Conservation (phyloP, 805 yeast species). For the Saturnispora zaruensis region DNA sequence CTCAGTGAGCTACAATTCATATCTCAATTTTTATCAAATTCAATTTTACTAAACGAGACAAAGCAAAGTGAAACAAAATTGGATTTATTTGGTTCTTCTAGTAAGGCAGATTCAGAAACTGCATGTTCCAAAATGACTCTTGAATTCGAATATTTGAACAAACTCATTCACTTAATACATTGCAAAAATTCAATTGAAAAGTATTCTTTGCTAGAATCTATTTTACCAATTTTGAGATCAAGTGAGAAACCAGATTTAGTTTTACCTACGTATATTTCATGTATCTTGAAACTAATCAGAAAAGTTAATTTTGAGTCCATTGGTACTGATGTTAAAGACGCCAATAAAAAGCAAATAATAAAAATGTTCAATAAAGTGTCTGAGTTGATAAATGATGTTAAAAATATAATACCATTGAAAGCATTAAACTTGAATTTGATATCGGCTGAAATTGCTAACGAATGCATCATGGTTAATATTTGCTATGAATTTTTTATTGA, state of each 20-base stretch:
- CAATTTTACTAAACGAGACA: slow-evolving; percentile 36
- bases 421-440: slow-evolving; percentile 47
- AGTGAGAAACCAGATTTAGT: slow-evolving; percentile 43
- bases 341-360: slow-evolving; percentile 16
- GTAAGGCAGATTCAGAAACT: slow-evolving; percentile 13
- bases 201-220: slow-evolving; percentile 36
- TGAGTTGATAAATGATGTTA: slow-evolving; percentile 60
- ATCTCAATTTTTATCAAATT: slow-evolving; percentile 43
- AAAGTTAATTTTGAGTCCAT: slow-evolving; percentile 19
- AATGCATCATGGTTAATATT: slow-evolving; percentile 57
- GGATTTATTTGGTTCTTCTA: slow-evolving; percentile 23
- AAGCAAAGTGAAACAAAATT: slow-evolving; percentile 22
- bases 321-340: not conserved
- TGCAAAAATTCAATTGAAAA: slow-evolving; percentile 37
- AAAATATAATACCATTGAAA: slow-evolving; percentile 24
- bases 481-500: slow-evolving; percentile 85
- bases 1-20: slow-evolving; percentile 49
- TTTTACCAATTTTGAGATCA: slow-evolving; percentile 40
- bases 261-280: slow-evolving; percentile 66
- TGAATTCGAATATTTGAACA: slow-evolving; percentile 57
- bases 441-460: slow-evolving; percentile 75
- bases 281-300: slow-evolving; percentile 52
- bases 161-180: slow-evolving; percentile 56
- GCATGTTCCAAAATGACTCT: slow-evolving; percentile 23
- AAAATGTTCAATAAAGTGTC: slow-evolving; percentile 65